A percentile compares a stretch with the other conserved stretches of the same genome.
Conservation (phyloP, 257 asterid species). For the Pogostemon cablin region DNA sequence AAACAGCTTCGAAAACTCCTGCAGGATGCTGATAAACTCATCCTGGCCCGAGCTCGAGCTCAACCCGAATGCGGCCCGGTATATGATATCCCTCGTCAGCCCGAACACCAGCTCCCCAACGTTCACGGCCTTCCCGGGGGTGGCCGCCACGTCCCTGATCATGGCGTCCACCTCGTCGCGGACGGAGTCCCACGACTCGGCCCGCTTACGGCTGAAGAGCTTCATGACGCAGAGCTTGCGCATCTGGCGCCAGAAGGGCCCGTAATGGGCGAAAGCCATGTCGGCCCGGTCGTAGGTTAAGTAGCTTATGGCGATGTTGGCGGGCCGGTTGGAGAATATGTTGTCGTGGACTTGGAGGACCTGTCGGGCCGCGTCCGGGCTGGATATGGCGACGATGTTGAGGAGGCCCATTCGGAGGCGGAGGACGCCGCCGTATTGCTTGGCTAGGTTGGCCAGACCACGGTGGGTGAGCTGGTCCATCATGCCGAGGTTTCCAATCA, state of each 20-base stretch:
- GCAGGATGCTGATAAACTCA: constrained; percentile 63
- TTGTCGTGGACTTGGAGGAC: constrained; percentile 83
- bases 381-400: constrained; percentile 60
- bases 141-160: constrained; percentile 41
- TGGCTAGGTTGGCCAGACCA: constrained; percentile 69
- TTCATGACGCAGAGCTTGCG: constrained; percentile 82
- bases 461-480: constrained; percentile 79
- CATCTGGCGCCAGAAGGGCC: constrained; percentile 96
- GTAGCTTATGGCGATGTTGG: constrained; percentile 68
- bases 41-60: constrained; percentile 64
- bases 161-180: constrained; percentile 67
- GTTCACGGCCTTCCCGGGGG: constrained; percentile 47
- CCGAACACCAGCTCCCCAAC: constrained; percentile 81
- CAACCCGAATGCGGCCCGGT: constrained; percentile 83
- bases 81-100: constrained; percentile 60
- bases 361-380: constrained; percentile 73
- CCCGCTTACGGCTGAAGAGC: constrained; percentile 77
- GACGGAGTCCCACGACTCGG: constrained; percentile 94
- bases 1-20: constrained; percentile 75
- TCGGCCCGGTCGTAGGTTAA: constrained; percentile 76
- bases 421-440: constrained; percentile 69
- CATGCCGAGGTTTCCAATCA: constrained; percentile 71
- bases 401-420: constrained; percentile 67
- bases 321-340: constrained; percentile 85
- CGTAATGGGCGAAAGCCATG: constrained; percentile 90